A percentile compares a stretch with the other conserved stretches of the same genome.
Evolutionary conservation across 768 basidiomycete genomes (phyloP).

Genomic region (Leccinum subgranulosum): DNA sequence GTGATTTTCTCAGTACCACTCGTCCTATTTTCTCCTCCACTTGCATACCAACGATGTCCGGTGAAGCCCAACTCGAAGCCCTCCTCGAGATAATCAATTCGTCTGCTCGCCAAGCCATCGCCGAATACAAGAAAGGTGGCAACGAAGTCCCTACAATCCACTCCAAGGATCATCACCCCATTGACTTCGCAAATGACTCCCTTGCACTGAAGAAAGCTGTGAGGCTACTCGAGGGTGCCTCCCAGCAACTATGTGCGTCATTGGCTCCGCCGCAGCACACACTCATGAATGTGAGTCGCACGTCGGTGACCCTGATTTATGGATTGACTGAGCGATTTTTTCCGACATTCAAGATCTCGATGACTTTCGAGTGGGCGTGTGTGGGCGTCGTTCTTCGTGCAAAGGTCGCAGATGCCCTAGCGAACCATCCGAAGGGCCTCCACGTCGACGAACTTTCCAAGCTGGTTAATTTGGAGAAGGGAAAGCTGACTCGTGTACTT

Average conservation of each 20-base stretch:
- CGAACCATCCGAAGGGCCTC: slow-evolving; percentile 26
- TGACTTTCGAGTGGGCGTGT: slow-evolving; percentile 28
- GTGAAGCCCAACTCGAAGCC: slow-evolving; percentile 27
- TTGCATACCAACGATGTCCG: slow-evolving; percentile 13
- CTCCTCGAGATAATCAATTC: slow-evolving; percentile 31
- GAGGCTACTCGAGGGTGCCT: slow-evolving; percentile 26
- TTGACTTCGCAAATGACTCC: slow-evolving; percentile 19
- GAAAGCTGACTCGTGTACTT: slow-evolving; percentile 30
- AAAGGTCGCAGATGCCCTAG: slow-evolving; percentile 27
- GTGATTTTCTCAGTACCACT: not conserved
- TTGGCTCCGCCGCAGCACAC: slow-evolving; percentile 30
- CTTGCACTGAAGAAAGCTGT: slow-evolving; percentile 25
- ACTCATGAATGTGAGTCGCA: slow-evolving; percentile 20
- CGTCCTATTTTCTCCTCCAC: not conserved
- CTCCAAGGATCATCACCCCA: slow-evolving; percentile 20
- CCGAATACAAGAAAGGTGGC: slow-evolving; percentile 23
- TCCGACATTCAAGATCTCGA: slow-evolving; percentile 8
- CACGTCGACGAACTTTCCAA: slow-evolving; percentile 25
- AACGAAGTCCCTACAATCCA: slow-evolving; percentile 25
- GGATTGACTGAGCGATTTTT: not conserved
- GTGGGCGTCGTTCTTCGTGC: slow-evolving; percentile 22
- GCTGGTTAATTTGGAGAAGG: slow-evolving; percentile 22
- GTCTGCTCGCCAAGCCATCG: slow-evolving; percentile 25
- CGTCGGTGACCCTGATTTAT: not conserved
- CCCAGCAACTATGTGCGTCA: slow-evolving; percentile 26